These are phyloP conservation scores for Apophysomyces trapeziformis DNA, from an alignment of 371 early-diverging fungal genomes.

Conservation along the genomic window DNA sequence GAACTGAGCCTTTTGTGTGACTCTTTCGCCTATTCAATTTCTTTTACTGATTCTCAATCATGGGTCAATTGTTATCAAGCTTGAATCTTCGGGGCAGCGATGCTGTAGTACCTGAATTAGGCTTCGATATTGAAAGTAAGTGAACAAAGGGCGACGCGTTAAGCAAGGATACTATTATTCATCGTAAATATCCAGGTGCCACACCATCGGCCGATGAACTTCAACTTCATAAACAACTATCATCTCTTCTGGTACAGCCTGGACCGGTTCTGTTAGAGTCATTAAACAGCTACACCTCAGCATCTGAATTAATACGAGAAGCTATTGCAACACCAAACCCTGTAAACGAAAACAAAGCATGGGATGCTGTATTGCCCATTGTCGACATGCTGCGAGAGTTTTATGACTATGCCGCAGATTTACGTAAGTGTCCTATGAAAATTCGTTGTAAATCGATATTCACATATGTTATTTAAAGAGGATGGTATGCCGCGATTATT, in stretches of 20 bases:
- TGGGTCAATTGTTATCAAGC: slow-evolving; percentile 51
- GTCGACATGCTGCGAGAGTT: slow-evolving; percentile 77
- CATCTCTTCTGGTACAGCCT: slow-evolving; percentile 48
- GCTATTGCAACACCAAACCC: slow-evolving; percentile 83
- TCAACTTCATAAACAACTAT: slow-evolving; percentile 53
- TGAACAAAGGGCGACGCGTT: not conserved
- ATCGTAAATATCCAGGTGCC: slow-evolving; percentile 44
- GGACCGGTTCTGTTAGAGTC: slow-evolving; percentile 49
- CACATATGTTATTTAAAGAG: slow-evolving; percentile 50
- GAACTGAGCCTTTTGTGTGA: slow-evolving; percentile 9
- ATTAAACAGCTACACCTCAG: slow-evolving; percentile 56
- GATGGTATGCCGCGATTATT: slow-evolving; percentile 70
- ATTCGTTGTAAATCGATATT: not conserved
- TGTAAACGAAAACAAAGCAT: slow-evolving; percentile 86
- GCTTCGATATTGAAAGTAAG: slow-evolving; percentile 58
- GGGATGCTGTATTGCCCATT: slow-evolving; percentile 81
- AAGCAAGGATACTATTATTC: slow-evolving; percentile 5
- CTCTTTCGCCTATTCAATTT: slow-evolving; percentile 4
- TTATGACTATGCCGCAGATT: slow-evolving; percentile 73
- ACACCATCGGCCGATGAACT: slow-evolving; percentile 56
- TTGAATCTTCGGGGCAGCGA: slow-evolving; percentile 48
- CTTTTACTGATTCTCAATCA: slow-evolving; percentile 12
- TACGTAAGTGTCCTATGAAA: slow-evolving; percentile 53
- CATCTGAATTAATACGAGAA: slow-evolving; percentile 49
- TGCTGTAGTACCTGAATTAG: slow-evolving; percentile 51